phyloP scores from a whole-genome alignment of 345 rosid genomes.

The Dipteronia dyeriana region DNA sequence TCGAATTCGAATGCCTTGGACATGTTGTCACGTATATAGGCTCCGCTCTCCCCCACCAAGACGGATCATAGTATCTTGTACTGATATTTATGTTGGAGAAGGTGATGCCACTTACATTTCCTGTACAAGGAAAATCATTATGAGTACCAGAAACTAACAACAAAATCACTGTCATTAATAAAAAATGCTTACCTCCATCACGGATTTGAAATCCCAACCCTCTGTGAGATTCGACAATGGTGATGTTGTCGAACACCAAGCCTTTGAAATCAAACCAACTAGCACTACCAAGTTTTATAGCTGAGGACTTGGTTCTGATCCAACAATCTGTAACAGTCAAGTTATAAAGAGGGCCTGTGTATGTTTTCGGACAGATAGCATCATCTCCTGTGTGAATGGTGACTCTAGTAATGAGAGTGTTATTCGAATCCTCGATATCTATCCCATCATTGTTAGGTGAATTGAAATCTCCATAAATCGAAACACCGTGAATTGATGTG shows the following conservation, averaged over 20 bases:
- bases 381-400: constrained; percentile 88
- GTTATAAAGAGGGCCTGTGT: constrained; percentile 61
- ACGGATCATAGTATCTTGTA: constrained; percentile 83
- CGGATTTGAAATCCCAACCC: constrained; percentile 89
- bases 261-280: constrained; percentile 74
- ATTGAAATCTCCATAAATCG: constrained; percentile 81
- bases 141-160: constrained; percentile 1
- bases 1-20: constrained; percentile 45
- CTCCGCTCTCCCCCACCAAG: constrained; percentile 98
- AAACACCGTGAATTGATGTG: constrained; percentile 64
- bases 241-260: constrained; percentile 77
- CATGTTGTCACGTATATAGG: constrained; percentile 91
- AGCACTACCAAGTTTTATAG: constrained; percentile 94
- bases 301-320: constrained; percentile 90
- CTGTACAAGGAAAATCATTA: constrained; percentile 40
- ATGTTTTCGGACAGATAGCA: constrained; percentile 92
- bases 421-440: constrained; percentile 84
- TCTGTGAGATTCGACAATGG: constrained; percentile 80
- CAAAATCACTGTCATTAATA: background rate
- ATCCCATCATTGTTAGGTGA: constrained; percentile 94
- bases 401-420: constrained; percentile 70
- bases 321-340: constrained; percentile 80
- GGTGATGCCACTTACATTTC: constrained; percentile 73
- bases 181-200: constrained; percentile 69
- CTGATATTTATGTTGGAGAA: constrained; percentile 84